Evolutionary conservation across 2,329 filamentous ascomycete species (phyloP).

Genomic region (Bimuria novae-zelandiae): DNA sequence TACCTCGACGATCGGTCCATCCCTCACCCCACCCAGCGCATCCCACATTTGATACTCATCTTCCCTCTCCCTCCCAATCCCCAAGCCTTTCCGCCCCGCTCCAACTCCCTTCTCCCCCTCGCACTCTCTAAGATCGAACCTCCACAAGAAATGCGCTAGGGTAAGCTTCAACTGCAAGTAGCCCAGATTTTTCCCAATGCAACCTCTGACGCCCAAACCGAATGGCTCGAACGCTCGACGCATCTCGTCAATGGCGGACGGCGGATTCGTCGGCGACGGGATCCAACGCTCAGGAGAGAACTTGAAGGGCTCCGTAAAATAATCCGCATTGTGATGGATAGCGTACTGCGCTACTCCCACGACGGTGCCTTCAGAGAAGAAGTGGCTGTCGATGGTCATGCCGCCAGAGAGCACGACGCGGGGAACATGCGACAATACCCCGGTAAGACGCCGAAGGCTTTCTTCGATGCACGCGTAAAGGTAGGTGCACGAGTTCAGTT

Average conservation of each 20-base stretch:
- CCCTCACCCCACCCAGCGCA: slow-evolving; percentile 72
- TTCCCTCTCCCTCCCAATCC: slow-evolving; percentile 23
- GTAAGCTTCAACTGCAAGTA: slow-evolving; percentile 68
- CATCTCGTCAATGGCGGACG: slow-evolving; percentile 43
- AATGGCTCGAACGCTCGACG: slow-evolving; percentile 74
- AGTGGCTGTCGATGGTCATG: slow-evolving; percentile 25
- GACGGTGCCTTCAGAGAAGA: slow-evolving; percentile 25
- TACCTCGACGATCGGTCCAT: slow-evolving; percentile 67
- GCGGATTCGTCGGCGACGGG: slow-evolving; percentile 14
- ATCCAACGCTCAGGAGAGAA: slow-evolving; percentile 28
- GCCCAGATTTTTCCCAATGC: slow-evolving; percentile 69
- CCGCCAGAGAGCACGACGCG: slow-evolving; percentile 33
- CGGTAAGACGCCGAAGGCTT: slow-evolving; percentile 32
- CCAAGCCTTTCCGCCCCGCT: slow-evolving; percentile 20
- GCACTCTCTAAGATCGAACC: slow-evolving; percentile 58
- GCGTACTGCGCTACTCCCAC: slow-evolving; percentile 33
- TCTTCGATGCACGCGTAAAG: slow-evolving; percentile 42
- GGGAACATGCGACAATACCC: slow-evolving; percentile 32
- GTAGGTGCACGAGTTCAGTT: slow-evolving; percentile 31
- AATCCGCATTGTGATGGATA: slow-evolving; percentile 23
- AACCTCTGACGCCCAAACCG: slow-evolving; percentile 62
- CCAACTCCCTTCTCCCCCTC: slow-evolving; percentile 19
- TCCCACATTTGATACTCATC: slow-evolving; percentile 70
- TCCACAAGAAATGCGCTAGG: slow-evolving; percentile 61
- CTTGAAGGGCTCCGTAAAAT: slow-evolving; percentile 21